phyloP scores from a whole-genome alignment of 306 rosid species.

The Senna siamea region DNA sequence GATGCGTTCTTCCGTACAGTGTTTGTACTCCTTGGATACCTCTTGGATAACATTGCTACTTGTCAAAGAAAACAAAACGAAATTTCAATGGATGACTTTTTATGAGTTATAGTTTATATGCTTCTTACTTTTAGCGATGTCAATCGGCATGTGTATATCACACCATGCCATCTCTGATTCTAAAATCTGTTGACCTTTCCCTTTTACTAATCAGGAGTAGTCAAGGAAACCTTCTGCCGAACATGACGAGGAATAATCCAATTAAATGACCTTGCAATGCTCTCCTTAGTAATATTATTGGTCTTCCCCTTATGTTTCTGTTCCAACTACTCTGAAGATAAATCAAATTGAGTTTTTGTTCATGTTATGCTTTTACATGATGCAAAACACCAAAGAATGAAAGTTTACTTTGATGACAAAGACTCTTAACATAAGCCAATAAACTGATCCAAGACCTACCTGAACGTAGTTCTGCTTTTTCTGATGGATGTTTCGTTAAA shows the following conservation, averaged over 20 bases:
- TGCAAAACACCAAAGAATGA: background rate
- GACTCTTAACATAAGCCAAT: constrained; percentile 6
- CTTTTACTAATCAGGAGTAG: background rate
- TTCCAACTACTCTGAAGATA: constrained; percentile 6
- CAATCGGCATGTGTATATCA: background rate
- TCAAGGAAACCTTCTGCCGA: background rate
- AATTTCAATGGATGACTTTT: constrained; percentile 3
- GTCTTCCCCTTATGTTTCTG: background rate
- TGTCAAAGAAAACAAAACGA: background rate
- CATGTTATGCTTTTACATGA: constrained; percentile 8
- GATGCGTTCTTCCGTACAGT: background rate
- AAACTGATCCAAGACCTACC: background rate
- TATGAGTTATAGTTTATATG: constrained; percentile 16
- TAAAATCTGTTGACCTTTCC: background rate
- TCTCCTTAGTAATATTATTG: background rate
- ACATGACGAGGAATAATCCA: background rate
- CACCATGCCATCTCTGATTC: background rate
- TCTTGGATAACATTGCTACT: background rate
- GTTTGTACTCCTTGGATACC: background rate
- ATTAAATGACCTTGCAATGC: constrained; percentile 25
- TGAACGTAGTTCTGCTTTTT: constrained; percentile 14
- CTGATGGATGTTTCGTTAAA: background rate
- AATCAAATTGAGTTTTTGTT: background rate
- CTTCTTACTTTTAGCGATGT: constrained; percentile 8
- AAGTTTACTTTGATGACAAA: constrained; percentile 11